Conservation (phyloP, 306 rosid species). For the Medicago truncatula region MtrunA17r5.0-ANR NC_053048.1:52362501-52363000, state of each 20-base stretch:
- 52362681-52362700: constrained; percentile 28
- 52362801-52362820: not conserved
- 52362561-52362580: not conserved
- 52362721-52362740: too few relatives aligned
- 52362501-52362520: constrained; percentile 1
- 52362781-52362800: constrained; percentile 9
- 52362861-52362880: not conserved
- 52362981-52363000: constrained; percentile 17
- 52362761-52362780: constrained; percentile 2
- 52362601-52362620: not conserved
- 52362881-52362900: not conserved
- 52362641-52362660: not conserved
- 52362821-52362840: constrained; percentile 31
- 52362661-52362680: not conserved
- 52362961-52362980: not conserved
- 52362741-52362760: constrained; percentile 1
- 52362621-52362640: not conserved
- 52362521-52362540: not conserved
- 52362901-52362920: too few relatives aligned
- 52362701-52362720: not conserved
- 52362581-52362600: too few relatives aligned
- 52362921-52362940: not conserved
- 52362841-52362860: constrained; percentile 11
- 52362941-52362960: not conserved
- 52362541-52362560: not conserved